These are phyloP conservation scores for Metschnikowia peoriensis DNA, from an alignment of 805 yeast genomes.

Conservation along the genomic window DNA sequence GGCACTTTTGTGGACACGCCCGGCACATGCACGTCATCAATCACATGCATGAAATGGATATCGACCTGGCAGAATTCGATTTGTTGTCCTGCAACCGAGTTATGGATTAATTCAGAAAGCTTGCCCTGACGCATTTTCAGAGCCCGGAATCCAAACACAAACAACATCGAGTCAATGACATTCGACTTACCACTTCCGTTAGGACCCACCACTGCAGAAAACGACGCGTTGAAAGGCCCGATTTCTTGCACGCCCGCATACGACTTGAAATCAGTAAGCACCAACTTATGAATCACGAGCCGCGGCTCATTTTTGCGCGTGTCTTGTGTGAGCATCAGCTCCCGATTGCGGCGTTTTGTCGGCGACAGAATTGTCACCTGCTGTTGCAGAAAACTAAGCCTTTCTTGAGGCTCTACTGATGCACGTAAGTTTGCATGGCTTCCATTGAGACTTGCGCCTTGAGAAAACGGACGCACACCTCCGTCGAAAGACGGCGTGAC, in stretches of 20 bases:
- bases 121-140: slow-evolving; percentile 95
- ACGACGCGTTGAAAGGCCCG: slow-evolving; percentile 93
- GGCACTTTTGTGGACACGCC: slow-evolving; percentile 43
- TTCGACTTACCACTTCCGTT: slow-evolving; percentile 98
- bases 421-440: neutral
- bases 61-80: slow-evolving; percentile 84
- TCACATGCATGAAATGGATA: slow-evolving; percentile 76
- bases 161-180: slow-evolving; percentile 92
- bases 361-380: slow-evolving; percentile 26
- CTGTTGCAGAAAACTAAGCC: slow-evolving; percentile 28
- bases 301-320: slow-evolving; percentile 44
- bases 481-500: neutral
- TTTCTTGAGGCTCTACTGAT: slow-evolving; percentile 8
- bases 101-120: slow-evolving; percentile 88
- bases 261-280: slow-evolving; percentile 84
- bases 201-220: slow-evolving; percentile 97
- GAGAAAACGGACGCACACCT: neutral
- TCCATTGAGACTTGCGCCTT: neutral
- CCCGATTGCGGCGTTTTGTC: slow-evolving; percentile 25
- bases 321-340: slow-evolving; percentile 11
- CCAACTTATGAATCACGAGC: slow-evolving; percentile 70
- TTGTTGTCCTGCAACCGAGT: slow-evolving; percentile 63
- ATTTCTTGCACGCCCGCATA: slow-evolving; percentile 91
- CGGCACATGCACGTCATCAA: slow-evolving; percentile 48
- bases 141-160: slow-evolving; percentile 96